Evolutionary conservation across 2,329 filamentous ascomycete species (phyloP).

Genomic region (Ambrosiella xylebori): DNA sequence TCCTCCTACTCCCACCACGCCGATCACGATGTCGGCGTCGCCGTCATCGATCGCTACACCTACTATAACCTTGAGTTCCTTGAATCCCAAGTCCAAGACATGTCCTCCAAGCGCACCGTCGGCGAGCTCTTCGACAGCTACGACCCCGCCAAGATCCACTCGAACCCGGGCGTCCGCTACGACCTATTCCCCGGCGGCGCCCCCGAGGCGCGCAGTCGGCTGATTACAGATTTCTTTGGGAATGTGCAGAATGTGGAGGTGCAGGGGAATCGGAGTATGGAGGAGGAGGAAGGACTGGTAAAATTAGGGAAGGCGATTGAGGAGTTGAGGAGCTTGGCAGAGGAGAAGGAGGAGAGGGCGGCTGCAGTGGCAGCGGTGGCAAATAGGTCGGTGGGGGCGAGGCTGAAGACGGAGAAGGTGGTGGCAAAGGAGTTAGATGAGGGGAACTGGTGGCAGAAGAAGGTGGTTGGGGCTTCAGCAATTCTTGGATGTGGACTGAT

Average conservation of each 20-base stretch:
- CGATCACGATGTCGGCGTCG: slow-evolving; percentile 93
- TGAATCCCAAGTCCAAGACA: slow-evolving; percentile 72
- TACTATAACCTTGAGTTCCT: slow-evolving; percentile 98
- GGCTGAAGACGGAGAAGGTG: slow-evolving; percentile 36
- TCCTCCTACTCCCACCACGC: slow-evolving; percentile 96
- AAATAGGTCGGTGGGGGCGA: slow-evolving; percentile 38
- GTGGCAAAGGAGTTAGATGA: slow-evolving; percentile 43
- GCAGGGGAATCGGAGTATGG: slow-evolving; percentile 41
- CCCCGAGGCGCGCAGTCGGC: slow-evolving; percentile 54
- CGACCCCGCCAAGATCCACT: slow-evolving; percentile 87
- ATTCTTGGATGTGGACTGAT: slow-evolving; percentile 43
- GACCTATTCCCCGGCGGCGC: slow-evolving; percentile 86
- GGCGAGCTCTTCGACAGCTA: slow-evolving; percentile 95
- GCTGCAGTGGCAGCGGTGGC: slow-evolving; percentile 11
- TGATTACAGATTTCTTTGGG: slow-evolving; percentile 94
- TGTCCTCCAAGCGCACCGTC: slow-evolving; percentile 73
- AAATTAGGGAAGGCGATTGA: slow-evolving; percentile 55
- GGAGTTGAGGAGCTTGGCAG: slow-evolving; percentile 31
- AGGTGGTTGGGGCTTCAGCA: slow-evolving; percentile 41
- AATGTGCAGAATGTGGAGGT: slow-evolving; percentile 96
- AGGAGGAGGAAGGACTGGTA: slow-evolving; percentile 55
- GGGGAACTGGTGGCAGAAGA: slow-evolving; percentile 51
- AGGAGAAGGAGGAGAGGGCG: slow-evolving; percentile 20
- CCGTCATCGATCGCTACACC: slow-evolving; percentile 95
- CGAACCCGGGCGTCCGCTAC: slow-evolving; percentile 77